These are phyloP conservation scores for Nicotiana tabacum DNA, from an alignment of 257 asterid species.

Conservation along the genomic window DNA sequence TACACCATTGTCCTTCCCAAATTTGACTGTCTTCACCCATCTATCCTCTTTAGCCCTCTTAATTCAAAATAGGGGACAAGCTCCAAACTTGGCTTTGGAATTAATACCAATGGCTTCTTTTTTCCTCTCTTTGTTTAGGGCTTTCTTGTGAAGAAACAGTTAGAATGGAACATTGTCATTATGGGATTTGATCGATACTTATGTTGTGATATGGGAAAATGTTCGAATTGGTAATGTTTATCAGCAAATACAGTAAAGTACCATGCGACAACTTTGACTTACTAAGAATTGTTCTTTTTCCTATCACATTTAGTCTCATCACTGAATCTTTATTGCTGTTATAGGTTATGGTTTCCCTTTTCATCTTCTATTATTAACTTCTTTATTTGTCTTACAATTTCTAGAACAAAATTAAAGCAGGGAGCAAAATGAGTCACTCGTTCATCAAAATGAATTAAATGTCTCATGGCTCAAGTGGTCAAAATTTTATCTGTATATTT, in stretches of 20 bases:
- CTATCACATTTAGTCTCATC: background rate
- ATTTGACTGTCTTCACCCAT: conserved; percentile 29
- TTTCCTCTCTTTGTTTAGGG: conserved; percentile 43
- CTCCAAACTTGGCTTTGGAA: conserved; percentile 34
- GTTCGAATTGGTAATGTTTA: conserved; percentile 13
- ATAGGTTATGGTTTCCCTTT: background rate
- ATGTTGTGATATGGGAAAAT: conserved; percentile 31
- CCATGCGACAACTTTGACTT: conserved; percentile 25
- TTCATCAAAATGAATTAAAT: background rate
- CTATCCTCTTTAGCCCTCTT: conserved; percentile 23
- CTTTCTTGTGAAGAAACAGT: conserved; percentile 36
- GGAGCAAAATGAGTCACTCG: background rate
- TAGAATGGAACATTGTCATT: conserved; percentile 20
- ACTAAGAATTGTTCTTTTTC: conserved; percentile 12
- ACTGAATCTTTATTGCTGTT: conserved; percentile 5
- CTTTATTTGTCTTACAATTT: background rate
- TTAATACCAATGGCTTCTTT: conserved; percentile 36
- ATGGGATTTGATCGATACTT: conserved; percentile 33
- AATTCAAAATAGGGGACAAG: conserved; percentile 18
- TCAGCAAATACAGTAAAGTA: conserved; percentile 29
- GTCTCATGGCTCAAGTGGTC: background rate
- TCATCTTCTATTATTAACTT: background rate
- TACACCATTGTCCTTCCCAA: conserved; percentile 37
- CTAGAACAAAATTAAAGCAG: background rate
- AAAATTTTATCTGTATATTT: background rate